phyloP scores from a whole-genome alignment of 2,329 filamentous ascomycete genomes.

The Neofusicoccum sp. region DNA sequence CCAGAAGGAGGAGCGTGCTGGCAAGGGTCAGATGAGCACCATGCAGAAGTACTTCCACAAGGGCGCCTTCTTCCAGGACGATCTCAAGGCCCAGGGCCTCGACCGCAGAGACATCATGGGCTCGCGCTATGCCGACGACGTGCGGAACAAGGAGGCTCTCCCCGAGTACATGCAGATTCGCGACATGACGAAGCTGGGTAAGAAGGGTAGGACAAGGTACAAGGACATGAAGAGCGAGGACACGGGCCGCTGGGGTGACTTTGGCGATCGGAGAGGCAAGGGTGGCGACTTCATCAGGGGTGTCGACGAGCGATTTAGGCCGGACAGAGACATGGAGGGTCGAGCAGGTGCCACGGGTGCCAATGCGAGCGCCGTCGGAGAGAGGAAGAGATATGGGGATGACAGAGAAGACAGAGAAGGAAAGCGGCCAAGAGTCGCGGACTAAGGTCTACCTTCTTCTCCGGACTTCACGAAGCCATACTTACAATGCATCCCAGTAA shows the following conservation, averaged over 20 bases:
- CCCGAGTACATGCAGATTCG: slow-evolving; percentile 90
- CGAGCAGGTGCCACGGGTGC: slow-evolving; percentile 60
- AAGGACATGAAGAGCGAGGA: slow-evolving; percentile 86
- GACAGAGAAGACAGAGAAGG: slow-evolving; percentile 40
- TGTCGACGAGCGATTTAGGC: slow-evolving; percentile 65
- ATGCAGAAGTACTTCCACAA: slow-evolving; percentile 98
- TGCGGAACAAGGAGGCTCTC: slow-evolving; percentile 75
- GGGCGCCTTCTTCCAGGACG: slow-evolving; percentile 90
- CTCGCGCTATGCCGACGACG: slow-evolving; percentile 76
- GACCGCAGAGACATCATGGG: slow-evolving; percentile 85
- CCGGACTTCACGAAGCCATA: too few relatives aligned
- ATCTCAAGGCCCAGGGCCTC: slow-evolving; percentile 71
- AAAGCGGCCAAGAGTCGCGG: slow-evolving; percentile 43
- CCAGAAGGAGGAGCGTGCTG: slow-evolving; percentile 73
- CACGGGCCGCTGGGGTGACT: slow-evolving; percentile 79
- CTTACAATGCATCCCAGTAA: too few relatives aligned
- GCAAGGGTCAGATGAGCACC: slow-evolving; percentile 76
- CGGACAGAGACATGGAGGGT: slow-evolving; percentile 52
- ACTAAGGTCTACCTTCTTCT: neutral
- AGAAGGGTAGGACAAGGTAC: slow-evolving; percentile 88
- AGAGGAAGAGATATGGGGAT: slow-evolving; percentile 51
- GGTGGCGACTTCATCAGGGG: slow-evolving; percentile 39
- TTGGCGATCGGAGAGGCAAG: slow-evolving; percentile 49
- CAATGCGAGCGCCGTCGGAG: slow-evolving; percentile 68
- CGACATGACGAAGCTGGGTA: slow-evolving; percentile 90